Conservation (phyloP, 345 rosid genomes). For the Eucalyptus microcorys region DNA sequence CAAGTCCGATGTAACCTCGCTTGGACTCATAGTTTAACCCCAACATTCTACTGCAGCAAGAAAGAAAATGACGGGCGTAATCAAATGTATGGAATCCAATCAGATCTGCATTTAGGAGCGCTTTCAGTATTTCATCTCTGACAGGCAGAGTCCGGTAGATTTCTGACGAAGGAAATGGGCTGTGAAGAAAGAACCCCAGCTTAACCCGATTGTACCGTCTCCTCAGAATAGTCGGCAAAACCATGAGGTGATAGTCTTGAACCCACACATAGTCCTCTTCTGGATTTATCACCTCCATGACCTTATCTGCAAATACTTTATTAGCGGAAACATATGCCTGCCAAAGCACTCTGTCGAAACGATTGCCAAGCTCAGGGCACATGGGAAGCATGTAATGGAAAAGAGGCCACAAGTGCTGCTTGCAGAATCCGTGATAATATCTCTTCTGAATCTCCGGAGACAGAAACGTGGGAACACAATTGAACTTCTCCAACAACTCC, state of each 20-base stretch:
- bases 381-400: slow-evolving; percentile 40
- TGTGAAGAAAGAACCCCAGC: slow-evolving; percentile 40
- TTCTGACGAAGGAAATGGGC: slow-evolving; percentile 39
- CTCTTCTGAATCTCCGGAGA: slow-evolving; percentile 20
- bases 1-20: slow-evolving; percentile 32
- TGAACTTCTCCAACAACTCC: slow-evolving; percentile 23
- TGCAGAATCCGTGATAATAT: slow-evolving; percentile 29
- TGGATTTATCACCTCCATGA: slow-evolving; percentile 27
- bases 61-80: slow-evolving; percentile 38
- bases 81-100: slow-evolving; percentile 39
- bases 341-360: slow-evolving; percentile 25
- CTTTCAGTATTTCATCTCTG: slow-evolving; percentile 26
- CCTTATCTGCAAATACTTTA: slow-evolving; percentile 30
- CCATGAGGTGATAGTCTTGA: slow-evolving; percentile 39
- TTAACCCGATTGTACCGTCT: slow-evolving; percentile 17
- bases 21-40: slow-evolving; percentile 32
- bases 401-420: slow-evolving; percentile 42
- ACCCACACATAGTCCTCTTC: slow-evolving; percentile 34
- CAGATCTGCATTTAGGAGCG: slow-evolving; percentile 29
- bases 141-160: slow-evolving; percentile 31
- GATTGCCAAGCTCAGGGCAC: slow-evolving; percentile 17
- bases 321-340: slow-evolving; percentile 29
- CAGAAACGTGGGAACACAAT: slow-evolving; percentile 30
- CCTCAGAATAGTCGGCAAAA: slow-evolving; percentile 33
- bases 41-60: slow-evolving; percentile 36